A percentile compares a stretch with the other conserved stretches of the same genome.
Evolutionary conservation across 305 asterid genomes (phyloP).

Genomic region (Solanum aculeatissimum): DNA sequence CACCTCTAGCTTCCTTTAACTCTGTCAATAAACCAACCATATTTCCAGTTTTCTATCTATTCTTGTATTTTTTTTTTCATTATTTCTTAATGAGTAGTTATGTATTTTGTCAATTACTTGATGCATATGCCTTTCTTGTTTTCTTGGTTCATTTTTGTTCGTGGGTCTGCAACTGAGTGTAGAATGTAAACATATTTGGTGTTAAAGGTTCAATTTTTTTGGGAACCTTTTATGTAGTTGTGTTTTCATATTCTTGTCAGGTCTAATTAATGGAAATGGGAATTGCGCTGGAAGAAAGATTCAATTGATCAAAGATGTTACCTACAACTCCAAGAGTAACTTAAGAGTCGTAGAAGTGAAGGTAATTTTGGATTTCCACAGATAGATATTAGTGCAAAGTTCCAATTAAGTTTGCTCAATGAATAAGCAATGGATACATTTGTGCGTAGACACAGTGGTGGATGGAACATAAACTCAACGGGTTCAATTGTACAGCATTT

Average conservation of each 20-base stretch:
- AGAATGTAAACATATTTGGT: not conserved
- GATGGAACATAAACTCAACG: not conserved
- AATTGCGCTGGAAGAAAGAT: conserved; percentile 9
- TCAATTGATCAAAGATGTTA: conserved; percentile 22
- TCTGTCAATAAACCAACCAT: not conserved
- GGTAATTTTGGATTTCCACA: conserved; percentile 6
- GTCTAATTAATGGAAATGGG: conserved; percentile 18
- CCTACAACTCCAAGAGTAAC: conserved; percentile 20
- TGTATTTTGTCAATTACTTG: not conserved
- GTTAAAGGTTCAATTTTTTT: not conserved
- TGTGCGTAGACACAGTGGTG: not conserved
- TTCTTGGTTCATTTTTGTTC: not conserved
- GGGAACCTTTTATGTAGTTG: not conserved
- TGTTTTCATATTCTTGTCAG: conserved; percentile 10
- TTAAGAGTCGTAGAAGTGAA: conserved; percentile 29
- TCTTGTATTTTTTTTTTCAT: not conserved
- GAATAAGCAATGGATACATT: not conserved
- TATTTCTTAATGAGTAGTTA: not conserved
- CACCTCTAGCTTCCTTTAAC: not conserved
- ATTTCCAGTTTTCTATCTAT: not conserved
- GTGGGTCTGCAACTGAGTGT: not conserved
- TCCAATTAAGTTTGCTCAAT: not conserved
- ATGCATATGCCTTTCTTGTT: not conserved
- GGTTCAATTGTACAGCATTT: not conserved
- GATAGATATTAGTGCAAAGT: not conserved